These are phyloP conservation scores for Starmerella vitae DNA, from an alignment of 805 yeast genomes.

Conservation along the genomic window DNA sequence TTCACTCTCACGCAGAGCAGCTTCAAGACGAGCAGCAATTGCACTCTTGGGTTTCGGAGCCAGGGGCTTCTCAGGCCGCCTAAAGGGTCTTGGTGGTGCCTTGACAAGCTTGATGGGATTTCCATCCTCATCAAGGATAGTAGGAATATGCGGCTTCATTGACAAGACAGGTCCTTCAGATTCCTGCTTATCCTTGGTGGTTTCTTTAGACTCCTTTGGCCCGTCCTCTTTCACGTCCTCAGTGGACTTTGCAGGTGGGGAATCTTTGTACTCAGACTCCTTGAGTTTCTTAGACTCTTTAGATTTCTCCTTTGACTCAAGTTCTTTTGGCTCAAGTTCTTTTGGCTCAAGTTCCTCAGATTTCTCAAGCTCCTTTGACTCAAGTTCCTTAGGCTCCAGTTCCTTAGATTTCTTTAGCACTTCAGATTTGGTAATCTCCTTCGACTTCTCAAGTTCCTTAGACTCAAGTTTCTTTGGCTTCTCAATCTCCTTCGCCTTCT, in stretches of 20 bases:
- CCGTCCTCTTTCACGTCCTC: constrained; percentile 1
- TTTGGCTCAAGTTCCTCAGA: not conserved
- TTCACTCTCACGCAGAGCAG: constrained; percentile 15
- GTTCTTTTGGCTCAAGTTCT: not conserved
- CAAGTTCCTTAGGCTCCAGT: constrained; percentile 2
- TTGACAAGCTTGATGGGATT: not conserved
- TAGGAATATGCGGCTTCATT: no score
- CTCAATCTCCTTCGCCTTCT: not conserved
- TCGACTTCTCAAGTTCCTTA: not conserved
- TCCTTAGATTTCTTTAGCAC: constrained; percentile 1
- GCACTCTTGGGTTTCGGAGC: constrained; percentile 16
- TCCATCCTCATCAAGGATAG: no score
- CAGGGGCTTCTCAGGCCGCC: constrained; percentile 8
- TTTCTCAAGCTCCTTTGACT: not conserved
- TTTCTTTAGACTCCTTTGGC: constrained; percentile 2
- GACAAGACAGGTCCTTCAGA: not conserved
- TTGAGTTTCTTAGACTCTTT: constrained; percentile 4
- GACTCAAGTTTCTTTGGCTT: constrained; percentile 1
- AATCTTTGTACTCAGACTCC: not conserved
- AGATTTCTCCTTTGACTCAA: not conserved
- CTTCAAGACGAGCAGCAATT: constrained; percentile 16
- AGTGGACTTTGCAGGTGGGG: not conserved
- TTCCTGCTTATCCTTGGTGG: not conserved
- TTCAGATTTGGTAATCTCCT: not conserved
- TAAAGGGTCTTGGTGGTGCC: constrained; percentile 8